These are phyloP conservation scores for Chenopodium suecicum DNA, from an alignment of 148 eudicot species.

Conservation along the genomic window DNA sequence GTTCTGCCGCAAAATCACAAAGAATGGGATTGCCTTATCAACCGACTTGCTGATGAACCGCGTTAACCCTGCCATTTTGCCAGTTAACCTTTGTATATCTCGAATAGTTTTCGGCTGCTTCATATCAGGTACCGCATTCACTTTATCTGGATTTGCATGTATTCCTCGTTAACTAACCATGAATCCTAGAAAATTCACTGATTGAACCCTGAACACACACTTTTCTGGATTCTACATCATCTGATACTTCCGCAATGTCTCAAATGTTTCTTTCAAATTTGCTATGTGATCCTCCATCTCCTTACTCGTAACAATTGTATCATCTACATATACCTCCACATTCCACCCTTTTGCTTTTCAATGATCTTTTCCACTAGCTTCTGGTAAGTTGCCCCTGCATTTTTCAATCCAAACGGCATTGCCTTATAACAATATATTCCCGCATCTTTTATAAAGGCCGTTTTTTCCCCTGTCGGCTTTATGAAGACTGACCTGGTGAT, in stretches of 20 bases:
- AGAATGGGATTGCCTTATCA: background rate
- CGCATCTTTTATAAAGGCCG: no score
- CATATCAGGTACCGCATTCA: background rate
- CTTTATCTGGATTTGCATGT: background rate
- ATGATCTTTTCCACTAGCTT: background rate
- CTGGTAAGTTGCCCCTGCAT: background rate
- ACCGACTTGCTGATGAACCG: background rate
- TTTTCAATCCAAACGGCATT: background rate
- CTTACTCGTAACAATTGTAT: background rate
- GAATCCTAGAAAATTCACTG: background rate
- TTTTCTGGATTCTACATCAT: slow-evolving; percentile 1
- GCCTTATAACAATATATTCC: no score
- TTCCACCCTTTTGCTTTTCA: background rate
- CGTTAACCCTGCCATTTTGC: no score
- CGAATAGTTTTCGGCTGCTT: no score
- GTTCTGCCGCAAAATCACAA: background rate
- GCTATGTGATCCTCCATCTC: background rate
- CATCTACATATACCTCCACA: background rate
- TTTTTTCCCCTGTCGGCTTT: no score
- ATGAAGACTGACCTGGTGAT: no score
- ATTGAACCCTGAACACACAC: background rate
- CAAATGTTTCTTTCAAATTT: background rate
- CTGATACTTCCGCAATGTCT: background rate
- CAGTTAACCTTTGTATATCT: no score
- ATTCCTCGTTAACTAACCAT: background rate